Conservation (phyloP, 2,329 filamentous ascomycete species). For the Aspergillus phoenicis region DNA sequence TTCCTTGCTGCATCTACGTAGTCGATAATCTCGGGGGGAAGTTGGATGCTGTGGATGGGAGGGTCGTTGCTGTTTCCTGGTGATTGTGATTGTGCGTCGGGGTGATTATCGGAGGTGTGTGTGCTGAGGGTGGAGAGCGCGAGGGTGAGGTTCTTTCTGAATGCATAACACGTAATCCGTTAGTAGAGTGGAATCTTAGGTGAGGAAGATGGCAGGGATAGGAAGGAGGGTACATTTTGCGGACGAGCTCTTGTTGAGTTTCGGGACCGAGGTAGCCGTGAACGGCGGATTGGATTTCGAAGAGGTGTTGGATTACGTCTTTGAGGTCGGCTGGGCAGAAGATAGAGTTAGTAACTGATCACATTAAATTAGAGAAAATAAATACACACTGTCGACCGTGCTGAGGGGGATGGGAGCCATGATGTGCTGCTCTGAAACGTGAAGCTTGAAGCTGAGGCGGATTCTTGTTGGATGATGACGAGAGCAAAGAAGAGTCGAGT, state of each 20-base stretch:
- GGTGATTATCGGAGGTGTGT: slow-evolving; percentile 35
- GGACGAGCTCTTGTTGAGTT: slow-evolving; percentile 60
- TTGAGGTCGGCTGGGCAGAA: slow-evolving; percentile 54
- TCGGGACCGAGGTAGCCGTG: slow-evolving; percentile 61
- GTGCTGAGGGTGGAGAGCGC: slow-evolving; percentile 56
- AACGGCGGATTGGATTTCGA: slow-evolving; percentile 60
- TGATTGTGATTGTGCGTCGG: slow-evolving; percentile 41
- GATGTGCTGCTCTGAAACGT: not conserved
- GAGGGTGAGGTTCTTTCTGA: slow-evolving; percentile 54
- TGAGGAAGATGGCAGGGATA: not conserved
- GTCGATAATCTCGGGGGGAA: slow-evolving; percentile 63
- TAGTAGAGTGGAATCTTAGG: not conserved
- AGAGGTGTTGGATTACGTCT: slow-evolving; percentile 64
- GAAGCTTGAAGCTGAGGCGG: not conserved
- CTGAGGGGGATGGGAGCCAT: slow-evolving; percentile 42
- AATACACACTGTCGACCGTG: slow-evolving; percentile 37
- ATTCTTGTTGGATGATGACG: slow-evolving; percentile 2
- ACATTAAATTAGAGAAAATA: not conserved
- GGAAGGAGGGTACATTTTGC: slow-evolving; percentile 53
- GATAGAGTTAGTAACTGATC: not conserved
- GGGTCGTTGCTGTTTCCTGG: slow-evolving; percentile 37
- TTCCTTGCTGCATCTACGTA: slow-evolving; percentile 67
- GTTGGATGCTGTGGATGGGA: slow-evolving; percentile 53
- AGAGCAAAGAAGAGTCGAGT: slow-evolving; percentile 2
- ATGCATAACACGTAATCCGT: slow-evolving; percentile 1